phyloP scores from a whole-genome alignment of 2,329 filamentous ascomycete species.

The Fusarium drepaniforme region DNA sequence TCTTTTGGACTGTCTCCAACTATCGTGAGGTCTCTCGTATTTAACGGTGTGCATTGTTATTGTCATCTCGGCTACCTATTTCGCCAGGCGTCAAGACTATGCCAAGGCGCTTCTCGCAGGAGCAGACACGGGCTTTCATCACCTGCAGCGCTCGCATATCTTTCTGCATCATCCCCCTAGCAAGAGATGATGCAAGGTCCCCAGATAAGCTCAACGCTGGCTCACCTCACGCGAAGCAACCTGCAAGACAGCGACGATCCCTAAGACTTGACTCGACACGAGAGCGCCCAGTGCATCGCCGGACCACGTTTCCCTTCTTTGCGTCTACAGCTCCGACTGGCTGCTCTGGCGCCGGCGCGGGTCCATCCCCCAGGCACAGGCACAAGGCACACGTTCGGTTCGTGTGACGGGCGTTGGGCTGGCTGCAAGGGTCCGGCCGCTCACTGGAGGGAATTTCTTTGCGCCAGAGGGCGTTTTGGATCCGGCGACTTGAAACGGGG shows the following conservation, averaged over 20 bases:
- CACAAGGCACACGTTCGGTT: neutral
- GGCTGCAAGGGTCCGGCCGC: conserved; percentile 28
- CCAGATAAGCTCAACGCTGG: conserved; percentile 14
- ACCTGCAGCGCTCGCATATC: neutral
- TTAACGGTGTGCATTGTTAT: neutral
- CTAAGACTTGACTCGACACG: neutral
- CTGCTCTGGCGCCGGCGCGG: conserved; percentile 34
- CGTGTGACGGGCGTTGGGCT: conserved; percentile 30
- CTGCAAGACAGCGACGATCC: conserved; percentile 14
- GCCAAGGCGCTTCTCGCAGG: neutral
- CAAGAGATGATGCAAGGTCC: conserved; percentile 22
- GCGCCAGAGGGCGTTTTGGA: conserved; percentile 33
- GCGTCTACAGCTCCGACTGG: conserved; percentile 28
- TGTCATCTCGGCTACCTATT: conserved; percentile 11
- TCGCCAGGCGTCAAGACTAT: neutral
- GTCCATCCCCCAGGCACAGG: conserved; percentile 7
- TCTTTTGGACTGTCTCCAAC: neutral
- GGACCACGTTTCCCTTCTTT: conserved; percentile 8
- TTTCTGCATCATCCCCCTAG: neutral
- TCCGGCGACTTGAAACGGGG: conserved; percentile 32
- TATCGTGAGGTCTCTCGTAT: conserved; percentile 8
- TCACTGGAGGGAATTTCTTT: conserved; percentile 34
- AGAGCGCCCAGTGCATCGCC: neutral
- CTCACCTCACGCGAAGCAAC: conserved; percentile 19
- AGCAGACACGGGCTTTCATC: neutral